phyloP scores from a whole-genome alignment of 768 basidiomycete species.

The Russula brevipes region DNA sequence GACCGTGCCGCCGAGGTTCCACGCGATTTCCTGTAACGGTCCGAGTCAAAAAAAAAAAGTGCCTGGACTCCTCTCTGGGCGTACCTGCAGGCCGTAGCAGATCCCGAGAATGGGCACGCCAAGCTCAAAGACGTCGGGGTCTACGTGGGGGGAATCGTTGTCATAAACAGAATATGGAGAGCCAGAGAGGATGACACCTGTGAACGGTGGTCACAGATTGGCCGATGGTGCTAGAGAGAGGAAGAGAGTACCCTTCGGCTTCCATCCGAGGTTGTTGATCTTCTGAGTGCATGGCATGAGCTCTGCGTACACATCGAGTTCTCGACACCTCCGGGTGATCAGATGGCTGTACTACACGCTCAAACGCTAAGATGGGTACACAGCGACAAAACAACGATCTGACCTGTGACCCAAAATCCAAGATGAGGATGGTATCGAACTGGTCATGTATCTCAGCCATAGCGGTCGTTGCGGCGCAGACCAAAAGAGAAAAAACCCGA shows the following conservation, averaged over 20 bases:
- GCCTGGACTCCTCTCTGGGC: slow-evolving; percentile 18
- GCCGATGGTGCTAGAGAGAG: not conserved
- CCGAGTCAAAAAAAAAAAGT: not conserved
- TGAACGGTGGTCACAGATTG: not conserved
- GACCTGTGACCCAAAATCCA: slow-evolving; percentile 97
- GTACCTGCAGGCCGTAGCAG: slow-evolving; percentile 92
- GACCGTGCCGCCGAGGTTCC: slow-evolving; percentile 79
- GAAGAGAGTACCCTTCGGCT: slow-evolving; percentile 73
- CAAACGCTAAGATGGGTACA: slow-evolving; percentile 19
- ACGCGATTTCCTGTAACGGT: slow-evolving; percentile 77
- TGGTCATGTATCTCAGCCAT: slow-evolving; percentile 92
- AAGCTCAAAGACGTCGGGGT: slow-evolving; percentile 82
- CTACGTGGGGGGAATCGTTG: slow-evolving; percentile 85
- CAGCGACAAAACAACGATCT: slow-evolving; percentile 16
- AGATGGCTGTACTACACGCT: slow-evolving; percentile 83
- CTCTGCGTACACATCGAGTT: slow-evolving; percentile 96
- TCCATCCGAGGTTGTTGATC: slow-evolving; percentile 82
- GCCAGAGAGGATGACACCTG: slow-evolving; percentile 94
- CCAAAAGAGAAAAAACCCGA: not conserved
- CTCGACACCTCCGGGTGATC: slow-evolving; percentile 95
- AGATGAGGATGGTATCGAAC: slow-evolving; percentile 92
- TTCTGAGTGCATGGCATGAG: slow-evolving; percentile 94
- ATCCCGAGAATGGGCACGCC: slow-evolving; percentile 93
- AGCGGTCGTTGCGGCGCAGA: not conserved
- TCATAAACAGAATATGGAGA: slow-evolving; percentile 99